These are phyloP conservation scores for Zoysia pacifica DNA, from an alignment of 176 grass and related monocot genomes.

Conservation along the genomic window DNA sequence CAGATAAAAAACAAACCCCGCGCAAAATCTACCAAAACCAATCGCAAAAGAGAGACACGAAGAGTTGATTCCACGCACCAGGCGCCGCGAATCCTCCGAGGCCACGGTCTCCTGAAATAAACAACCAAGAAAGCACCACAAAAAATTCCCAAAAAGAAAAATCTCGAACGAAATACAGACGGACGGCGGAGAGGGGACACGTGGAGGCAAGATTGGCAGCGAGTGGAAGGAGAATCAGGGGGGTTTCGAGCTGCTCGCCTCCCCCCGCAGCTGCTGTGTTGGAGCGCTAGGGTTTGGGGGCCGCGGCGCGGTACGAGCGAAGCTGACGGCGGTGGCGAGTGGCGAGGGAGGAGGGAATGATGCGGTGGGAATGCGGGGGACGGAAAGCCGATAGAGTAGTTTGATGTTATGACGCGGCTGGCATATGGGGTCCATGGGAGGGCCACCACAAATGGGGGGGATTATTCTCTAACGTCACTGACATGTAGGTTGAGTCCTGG, in stretches of 20 bases:
- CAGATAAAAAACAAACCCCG: conserved; percentile 30
- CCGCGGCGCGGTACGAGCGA: neutral
- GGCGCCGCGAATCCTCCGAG: conserved; percentile 38
- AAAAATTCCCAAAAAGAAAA: conserved; percentile 23
- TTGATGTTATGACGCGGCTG: neutral
- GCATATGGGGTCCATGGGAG: no score
- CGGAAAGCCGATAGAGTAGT: neutral
- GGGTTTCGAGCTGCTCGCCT: conserved; percentile 1
- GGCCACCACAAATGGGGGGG: no score
- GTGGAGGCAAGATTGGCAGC: conserved; percentile 12
- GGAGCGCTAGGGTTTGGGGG: conserved; percentile 54
- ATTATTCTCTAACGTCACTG: no score
- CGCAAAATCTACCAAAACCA: conserved; percentile 1
- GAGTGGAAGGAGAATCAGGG: conserved; percentile 8
- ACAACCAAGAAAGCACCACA: conserved; percentile 36
- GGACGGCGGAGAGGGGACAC: neutral
- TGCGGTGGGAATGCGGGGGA: neutral
- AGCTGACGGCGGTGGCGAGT: no score
- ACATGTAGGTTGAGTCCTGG: no score
- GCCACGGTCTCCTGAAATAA: conserved; percentile 41
- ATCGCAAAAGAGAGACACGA: neutral
- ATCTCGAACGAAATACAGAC: conserved; percentile 28
- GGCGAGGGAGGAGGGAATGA: conserved; percentile 1
- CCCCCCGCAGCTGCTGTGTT: neutral
- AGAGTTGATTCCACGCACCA: conserved; percentile 33